A percentile compares a stretch with the other conserved stretches of the same genome.
These are phyloP conservation scores for Pseudogymnoascus sp. DNA, from an alignment of 2,329 filamentous ascomycete species.

Conservation along the genomic window DNA sequence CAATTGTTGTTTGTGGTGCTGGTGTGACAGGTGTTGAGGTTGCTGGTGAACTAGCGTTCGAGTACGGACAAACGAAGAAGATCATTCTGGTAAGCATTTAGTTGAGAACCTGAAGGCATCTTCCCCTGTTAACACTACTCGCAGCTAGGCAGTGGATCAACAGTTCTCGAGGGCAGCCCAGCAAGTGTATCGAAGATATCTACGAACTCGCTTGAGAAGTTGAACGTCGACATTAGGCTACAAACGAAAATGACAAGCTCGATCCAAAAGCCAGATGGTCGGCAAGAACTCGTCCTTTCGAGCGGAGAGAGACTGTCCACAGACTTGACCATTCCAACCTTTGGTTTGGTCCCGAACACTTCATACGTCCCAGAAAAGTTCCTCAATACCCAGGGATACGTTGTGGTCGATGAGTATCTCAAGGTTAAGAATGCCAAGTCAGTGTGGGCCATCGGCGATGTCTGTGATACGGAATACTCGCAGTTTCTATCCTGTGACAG, in stretches of 20 bases:
- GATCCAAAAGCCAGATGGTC: constrained; percentile 35
- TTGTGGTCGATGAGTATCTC: constrained; percentile 45
- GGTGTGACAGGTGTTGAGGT: constrained; percentile 31
- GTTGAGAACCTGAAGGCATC: background rate
- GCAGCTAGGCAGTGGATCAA: constrained; percentile 28
- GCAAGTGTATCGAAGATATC: constrained; percentile 20
- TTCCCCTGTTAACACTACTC: background rate
- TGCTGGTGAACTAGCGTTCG: constrained; percentile 28
- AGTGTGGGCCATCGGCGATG: constrained; percentile 26
- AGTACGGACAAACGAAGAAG: constrained; percentile 25
- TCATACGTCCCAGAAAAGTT: constrained; percentile 42
- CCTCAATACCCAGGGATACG: constrained; percentile 39
- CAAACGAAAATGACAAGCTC: constrained; percentile 36
- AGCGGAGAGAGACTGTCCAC: constrained; percentile 42
- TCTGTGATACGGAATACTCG: constrained; percentile 20
- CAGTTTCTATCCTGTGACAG: constrained; percentile 19
- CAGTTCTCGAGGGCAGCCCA: constrained; percentile 20
- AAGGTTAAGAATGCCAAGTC: constrained; percentile 36
- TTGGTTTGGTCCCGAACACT: constrained; percentile 49
- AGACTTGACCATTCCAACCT: constrained; percentile 50
- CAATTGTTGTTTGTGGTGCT: constrained; percentile 29
- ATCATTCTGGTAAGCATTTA: constrained; percentile 21
- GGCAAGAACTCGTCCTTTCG: constrained; percentile 43
- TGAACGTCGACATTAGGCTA: constrained; percentile 42
- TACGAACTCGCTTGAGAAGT: constrained; percentile 42